Evolutionary conservation across 768 basidiomycete species (phyloP), one percentile per base, ranked within the genome.

Genomic region (Tylopilus balloui): DNA sequence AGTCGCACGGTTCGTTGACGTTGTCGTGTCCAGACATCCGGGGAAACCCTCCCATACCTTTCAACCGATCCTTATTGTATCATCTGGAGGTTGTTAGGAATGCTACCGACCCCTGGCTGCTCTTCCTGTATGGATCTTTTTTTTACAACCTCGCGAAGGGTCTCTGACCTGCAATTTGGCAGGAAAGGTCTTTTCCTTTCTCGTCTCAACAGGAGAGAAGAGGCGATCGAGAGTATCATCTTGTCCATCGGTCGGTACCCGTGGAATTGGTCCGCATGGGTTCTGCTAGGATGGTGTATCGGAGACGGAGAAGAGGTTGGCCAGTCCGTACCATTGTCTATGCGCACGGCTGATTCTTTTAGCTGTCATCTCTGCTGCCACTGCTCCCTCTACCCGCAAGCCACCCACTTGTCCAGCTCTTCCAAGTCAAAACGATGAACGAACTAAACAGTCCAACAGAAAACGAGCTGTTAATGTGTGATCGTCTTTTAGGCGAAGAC

Each of bases 191-290:
- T 97, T 4, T 83, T 96, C 54, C 78, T 95, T 46, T 83, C 81
- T 38, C 83, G 90, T 12, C 71, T 94, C 42, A 81, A 81, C 40
- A 77, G 88, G 51, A 79, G 92, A 21, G 84, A 90, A 51, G 88
- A 92, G 62, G 92, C 95, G 1, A 87, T 95, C 12, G 92, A 94
- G 63, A 78, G 74, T 56, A 78, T 81, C 13, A 72, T 96, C 15
- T 69, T 81, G 28, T 93, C 92, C 12, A 83, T 95, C 36, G 75
- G 77, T 31, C 76, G 76, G 6, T 90, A 84, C 60, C 86, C 88
- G 12, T 97, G 90, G 84, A 97, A 97, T 63, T 98, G 94, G 93
- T 87, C 88, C 23, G 73, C 83, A n/a, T 98, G 93, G 93, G 71
- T 78, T 8, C 76, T 92, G 36, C 73, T 98, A n/a, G 78, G 79